A percentile compares a stretch with the other conserved stretches of the same genome.
Evolutionary conservation across 805 yeast species (phyloP).

Genomic region (Yarrowia keelungensis): DNA sequence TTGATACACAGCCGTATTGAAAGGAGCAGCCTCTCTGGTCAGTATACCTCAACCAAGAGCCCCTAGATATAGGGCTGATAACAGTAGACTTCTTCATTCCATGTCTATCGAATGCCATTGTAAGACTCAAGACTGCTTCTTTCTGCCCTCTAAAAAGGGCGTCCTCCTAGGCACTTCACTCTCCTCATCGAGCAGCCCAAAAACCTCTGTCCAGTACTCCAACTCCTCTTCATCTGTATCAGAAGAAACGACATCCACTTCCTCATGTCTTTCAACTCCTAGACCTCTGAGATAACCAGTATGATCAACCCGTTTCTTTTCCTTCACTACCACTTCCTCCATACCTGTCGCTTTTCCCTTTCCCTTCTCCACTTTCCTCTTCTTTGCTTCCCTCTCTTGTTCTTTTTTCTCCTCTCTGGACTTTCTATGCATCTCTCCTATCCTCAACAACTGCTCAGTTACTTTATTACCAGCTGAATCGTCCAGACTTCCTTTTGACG

Average conservation of each 20-base stretch:
- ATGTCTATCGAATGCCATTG: no score
- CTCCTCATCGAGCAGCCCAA: background rate
- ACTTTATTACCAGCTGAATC: background rate
- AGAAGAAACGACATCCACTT: background rate
- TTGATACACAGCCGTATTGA: no score
- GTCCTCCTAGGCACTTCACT: background rate
- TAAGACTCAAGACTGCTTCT: no score
- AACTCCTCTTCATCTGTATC: background rate
- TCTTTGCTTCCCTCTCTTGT: no score
- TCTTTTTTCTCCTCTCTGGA: no score
- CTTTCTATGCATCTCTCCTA: background rate
- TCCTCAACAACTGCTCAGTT: background rate
- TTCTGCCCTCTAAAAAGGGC: background rate
- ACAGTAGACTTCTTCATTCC: no score
- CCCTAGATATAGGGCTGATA: no score
- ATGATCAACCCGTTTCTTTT: background rate
- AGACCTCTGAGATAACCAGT: background rate
- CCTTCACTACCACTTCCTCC: background rate
- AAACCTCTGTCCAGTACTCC: conserved; percentile 12
- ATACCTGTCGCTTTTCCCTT: background rate
- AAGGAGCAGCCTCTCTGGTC: no score
- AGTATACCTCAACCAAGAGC: no score
- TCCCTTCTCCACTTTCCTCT: no score
- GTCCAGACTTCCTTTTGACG: conserved; percentile 14
- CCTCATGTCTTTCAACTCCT: background rate